A percentile compares a stretch with the other conserved stretches of the same genome.
Evolutionary conservation across 495 filamentous ascomycete genomes (phyloP).

Genomic region (Aspergillus hancockii): DNA sequence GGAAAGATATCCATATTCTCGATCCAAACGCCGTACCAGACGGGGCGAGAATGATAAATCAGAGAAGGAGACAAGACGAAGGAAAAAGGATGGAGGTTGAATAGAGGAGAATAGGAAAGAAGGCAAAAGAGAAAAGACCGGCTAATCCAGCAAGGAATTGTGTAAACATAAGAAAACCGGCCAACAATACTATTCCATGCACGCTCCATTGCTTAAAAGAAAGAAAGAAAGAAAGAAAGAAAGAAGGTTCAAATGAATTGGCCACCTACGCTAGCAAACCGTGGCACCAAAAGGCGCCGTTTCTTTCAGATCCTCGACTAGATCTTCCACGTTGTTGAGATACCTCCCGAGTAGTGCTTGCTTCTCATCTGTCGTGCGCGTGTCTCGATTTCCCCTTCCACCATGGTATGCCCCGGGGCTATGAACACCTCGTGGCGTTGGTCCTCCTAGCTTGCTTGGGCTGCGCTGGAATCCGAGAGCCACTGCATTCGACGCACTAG

Average conservation of each 20-base stretch:
- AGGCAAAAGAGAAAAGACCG: conserved; percentile 23
- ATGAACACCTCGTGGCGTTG: conserved; percentile 40
- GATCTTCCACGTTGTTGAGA: conserved; percentile 84
- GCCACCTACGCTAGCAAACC: conserved; percentile 34
- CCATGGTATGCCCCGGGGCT: conserved; percentile 34
- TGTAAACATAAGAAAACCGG: conserved; percentile 8
- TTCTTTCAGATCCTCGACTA: conserved; percentile 87
- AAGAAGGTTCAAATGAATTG: conserved; percentile 8
- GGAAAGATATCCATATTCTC: conserved; percentile 12
- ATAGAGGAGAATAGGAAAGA: conserved; percentile 20
- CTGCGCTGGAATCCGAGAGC: conserved; percentile 59
- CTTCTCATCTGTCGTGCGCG: conserved; percentile 82
- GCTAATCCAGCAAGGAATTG: conserved; percentile 12
- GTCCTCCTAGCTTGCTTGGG: conserved; percentile 65
- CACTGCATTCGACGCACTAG: conserved; percentile 40
- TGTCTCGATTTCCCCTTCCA: conserved; percentile 45
- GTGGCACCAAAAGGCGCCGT: conserved; percentile 57
- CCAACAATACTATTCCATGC: conserved; percentile 21
- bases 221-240: conserved; percentile 5
- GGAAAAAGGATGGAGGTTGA: conserved; percentile 8
- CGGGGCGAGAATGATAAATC: conserved; percentile 12
- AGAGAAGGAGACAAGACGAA: conserved; percentile 10
- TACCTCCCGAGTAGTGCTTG: conserved; percentile 78
- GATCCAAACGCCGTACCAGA: conserved; percentile 19
- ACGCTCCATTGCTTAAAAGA: conserved; percentile 25